A percentile compares a stretch with the other conserved stretches of the same genome.
phyloP scores from a whole-genome alignment of 371 early-diverging fungal species.

The Ecytonucleospora hepatopenaei region DNA sequence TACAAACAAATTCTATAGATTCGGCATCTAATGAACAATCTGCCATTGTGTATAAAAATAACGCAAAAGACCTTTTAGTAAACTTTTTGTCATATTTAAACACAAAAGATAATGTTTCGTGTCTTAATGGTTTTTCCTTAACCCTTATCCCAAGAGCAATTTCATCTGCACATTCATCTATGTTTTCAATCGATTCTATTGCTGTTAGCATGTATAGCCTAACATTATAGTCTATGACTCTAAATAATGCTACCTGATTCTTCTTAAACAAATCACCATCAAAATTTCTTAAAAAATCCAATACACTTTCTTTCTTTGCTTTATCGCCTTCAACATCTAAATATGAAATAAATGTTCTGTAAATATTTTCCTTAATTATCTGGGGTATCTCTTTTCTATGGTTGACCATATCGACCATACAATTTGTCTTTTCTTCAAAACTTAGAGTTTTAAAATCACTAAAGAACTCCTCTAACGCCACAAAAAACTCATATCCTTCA shows the following conservation, averaged over 20 bases:
- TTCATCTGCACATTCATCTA: slow-evolving; percentile 19
- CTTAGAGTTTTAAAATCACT: slow-evolving; percentile 11
- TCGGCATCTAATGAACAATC: slow-evolving; percentile 18
- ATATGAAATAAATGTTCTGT: slow-evolving; percentile 21
- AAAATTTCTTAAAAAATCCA: slow-evolving; percentile 28
- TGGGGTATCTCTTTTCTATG: slow-evolving; percentile 16
- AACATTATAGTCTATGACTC: slow-evolving; percentile 33
- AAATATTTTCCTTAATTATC: slow-evolving; percentile 16
- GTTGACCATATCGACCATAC: slow-evolving; percentile 10
- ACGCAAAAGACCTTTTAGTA: slow-evolving; percentile 10
- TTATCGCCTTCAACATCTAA: not conserved
- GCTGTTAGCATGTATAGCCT: slow-evolving; percentile 37
- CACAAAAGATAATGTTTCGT: slow-evolving; percentile 46
- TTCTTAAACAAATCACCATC: slow-evolving; percentile 21
- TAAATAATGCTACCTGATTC: slow-evolving; percentile 22
- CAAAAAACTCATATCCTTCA: not conserved
- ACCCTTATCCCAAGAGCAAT: slow-evolving; percentile 37
- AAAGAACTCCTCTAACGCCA: slow-evolving; percentile 12
- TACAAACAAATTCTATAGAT: slow-evolving; percentile 18
- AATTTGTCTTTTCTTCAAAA: slow-evolving; percentile 24
- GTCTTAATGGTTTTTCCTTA: slow-evolving; percentile 38
- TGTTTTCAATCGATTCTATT: slow-evolving; percentile 4
- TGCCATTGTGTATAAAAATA: slow-evolving; percentile 28
- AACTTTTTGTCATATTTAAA: slow-evolving; percentile 19
- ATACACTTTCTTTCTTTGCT: slow-evolving; percentile 25